Evolutionary conservation across 306 rosid genomes (phyloP).

Genomic region (Benincasa hispida): DNA sequence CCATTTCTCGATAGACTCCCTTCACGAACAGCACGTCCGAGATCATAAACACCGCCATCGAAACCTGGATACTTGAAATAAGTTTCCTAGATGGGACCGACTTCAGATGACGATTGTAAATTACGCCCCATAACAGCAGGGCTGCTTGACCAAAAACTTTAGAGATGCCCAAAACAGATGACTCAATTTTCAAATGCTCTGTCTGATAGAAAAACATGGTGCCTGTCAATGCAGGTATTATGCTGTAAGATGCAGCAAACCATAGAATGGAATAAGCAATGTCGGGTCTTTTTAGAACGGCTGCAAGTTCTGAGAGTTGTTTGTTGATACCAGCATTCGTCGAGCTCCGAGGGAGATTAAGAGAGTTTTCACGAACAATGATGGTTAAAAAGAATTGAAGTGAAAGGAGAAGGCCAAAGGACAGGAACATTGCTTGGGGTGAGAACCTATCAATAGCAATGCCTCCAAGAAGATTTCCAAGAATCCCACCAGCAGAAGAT

Average conservation of each 20-base stretch:
- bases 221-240: slow-evolving; percentile 70
- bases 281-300: slow-evolving; percentile 52
- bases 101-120: slow-evolving; percentile 50
- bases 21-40: slow-evolving; percentile 72
- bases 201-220: slow-evolving; percentile 97
- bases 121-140: slow-evolving; percentile 67
- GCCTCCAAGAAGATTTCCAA: slow-evolving; percentile 76
- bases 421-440: slow-evolving; percentile 47
- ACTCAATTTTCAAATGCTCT: slow-evolving; percentile 45
- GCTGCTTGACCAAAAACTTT: slow-evolving; percentile 87
- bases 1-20: slow-evolving; percentile 54
- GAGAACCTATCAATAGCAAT: slow-evolving; percentile 38
- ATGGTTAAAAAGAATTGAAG: slow-evolving; percentile 59
- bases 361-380: slow-evolving; percentile 42
- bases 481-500: slow-evolving; percentile 74
- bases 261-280: slow-evolving; percentile 54
- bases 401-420: slow-evolving; percentile 43
- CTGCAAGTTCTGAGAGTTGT: slow-evolving; percentile 45
- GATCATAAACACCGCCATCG: slow-evolving; percentile 58
- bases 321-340: slow-evolving; percentile 39
- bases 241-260: slow-evolving; percentile 80
- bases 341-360: slow-evolving; percentile 41
- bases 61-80: slow-evolving; percentile 51
- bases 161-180: slow-evolving; percentile 62
- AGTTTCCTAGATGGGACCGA: slow-evolving; percentile 52